phyloP scores from a whole-genome alignment of 768 basidiomycete species.

The Phaeotremella skinneri region DNA sequence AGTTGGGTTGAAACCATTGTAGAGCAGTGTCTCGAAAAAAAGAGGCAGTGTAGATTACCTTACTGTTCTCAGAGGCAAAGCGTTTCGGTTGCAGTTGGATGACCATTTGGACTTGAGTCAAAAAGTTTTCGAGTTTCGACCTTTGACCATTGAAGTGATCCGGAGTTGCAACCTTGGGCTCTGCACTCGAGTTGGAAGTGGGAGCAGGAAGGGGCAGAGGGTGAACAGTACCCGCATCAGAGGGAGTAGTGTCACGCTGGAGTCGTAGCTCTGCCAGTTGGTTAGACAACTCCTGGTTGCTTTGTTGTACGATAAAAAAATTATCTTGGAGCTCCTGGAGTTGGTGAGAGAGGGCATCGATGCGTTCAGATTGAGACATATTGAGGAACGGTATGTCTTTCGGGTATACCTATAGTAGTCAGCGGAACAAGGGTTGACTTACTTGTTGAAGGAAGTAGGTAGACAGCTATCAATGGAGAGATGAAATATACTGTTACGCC shows the following conservation, averaged over 20 bases:
- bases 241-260: not conserved
- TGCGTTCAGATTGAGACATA: not conserved
- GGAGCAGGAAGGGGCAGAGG: no score
- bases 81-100: constrained; percentile 6
- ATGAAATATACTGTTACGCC: no score
- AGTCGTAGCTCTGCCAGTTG: not conserved
- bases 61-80: constrained; percentile 10
- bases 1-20: constrained; percentile 12
- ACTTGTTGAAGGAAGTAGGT: not conserved
- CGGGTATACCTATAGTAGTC: not conserved
- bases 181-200: not conserved
- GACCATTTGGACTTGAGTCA: constrained; percentile 12
- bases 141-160: constrained; percentile 6
- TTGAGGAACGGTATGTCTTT: not conserved
- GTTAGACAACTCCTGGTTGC: not conserved
- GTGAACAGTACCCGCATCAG: not conserved
- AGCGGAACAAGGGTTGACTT: not conserved
- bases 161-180: constrained; percentile 12
- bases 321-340: not conserved
- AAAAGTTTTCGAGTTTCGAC: constrained; percentile 2
- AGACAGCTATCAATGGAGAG: not conserved
- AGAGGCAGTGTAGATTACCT: constrained; percentile 8
- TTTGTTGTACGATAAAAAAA: not conserved
- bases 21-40: constrained; percentile 10
- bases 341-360: not conserved